phyloP scores from a whole-genome alignment of 129 eudicot genomes.

The Flaveria ramosissima region DNA sequence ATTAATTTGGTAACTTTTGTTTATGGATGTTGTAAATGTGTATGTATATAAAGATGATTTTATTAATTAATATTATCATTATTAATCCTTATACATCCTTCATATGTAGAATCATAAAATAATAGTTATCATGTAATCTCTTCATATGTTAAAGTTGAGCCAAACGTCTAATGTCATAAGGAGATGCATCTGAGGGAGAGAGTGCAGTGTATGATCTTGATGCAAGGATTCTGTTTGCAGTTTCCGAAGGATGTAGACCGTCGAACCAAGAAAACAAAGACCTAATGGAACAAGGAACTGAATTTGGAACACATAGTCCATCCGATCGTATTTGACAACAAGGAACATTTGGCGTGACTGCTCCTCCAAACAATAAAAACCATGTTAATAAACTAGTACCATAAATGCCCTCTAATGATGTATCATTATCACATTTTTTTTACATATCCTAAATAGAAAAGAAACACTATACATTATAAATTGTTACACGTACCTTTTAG shows the following conservation, averaged over 20 bases:
- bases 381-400: not conserved
- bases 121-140: not conserved
- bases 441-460: no score
- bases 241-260: constrained; percentile 38
- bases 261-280: constrained; percentile 22
- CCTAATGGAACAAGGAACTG: constrained; percentile 10
- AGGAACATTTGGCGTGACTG: constrained; percentile 3
- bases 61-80: not conserved
- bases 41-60: not conserved
- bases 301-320: constrained; percentile 28
- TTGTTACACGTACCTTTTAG: not conserved
- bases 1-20: no score
- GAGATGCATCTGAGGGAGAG: constrained; percentile 27
- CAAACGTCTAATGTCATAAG: constrained; percentile 28
- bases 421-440: not conserved
- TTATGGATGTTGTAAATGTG: no score
- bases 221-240: constrained; percentile 22
- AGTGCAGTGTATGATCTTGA: constrained; percentile 32
- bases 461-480: not conserved
- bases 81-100: not conserved
- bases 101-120: not conserved
- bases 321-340: constrained; percentile 29
- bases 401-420: not conserved
- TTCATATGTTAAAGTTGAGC: constrained; percentile 5
- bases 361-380: not conserved